phyloP scores from a whole-genome alignment of 148 eudicot species.

The Vaccinium darrowii region DNA sequence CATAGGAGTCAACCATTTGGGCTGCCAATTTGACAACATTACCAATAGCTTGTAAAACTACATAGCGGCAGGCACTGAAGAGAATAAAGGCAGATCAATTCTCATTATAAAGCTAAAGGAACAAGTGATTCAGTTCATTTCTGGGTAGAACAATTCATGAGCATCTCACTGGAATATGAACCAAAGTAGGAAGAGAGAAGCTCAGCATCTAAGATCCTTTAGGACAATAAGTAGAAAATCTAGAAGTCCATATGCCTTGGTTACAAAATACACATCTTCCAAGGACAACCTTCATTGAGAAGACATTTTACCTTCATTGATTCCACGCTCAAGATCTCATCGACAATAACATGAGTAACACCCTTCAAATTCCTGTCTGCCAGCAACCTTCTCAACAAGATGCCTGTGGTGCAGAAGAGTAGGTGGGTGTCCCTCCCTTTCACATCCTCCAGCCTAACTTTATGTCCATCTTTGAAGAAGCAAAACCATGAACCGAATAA shows the following conservation, averaged over 20 bases:
- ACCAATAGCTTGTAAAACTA: neutral
- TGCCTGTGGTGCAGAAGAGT: slow-evolving; percentile 96
- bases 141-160: neutral
- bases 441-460: slow-evolving; percentile 95
- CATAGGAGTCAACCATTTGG: neutral
- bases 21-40: neutral
- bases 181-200: slow-evolving; percentile 89
- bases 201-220: slow-evolving; percentile 86
- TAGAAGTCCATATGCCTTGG: slow-evolving; percentile 28
- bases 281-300: slow-evolving; percentile 10
- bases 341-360: slow-evolving; percentile 90
- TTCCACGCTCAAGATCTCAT: slow-evolving; percentile 99
- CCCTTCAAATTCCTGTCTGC: slow-evolving; percentile 88
- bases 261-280: slow-evolving; percentile 18
- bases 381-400: slow-evolving; percentile 84
- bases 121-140: neutral
- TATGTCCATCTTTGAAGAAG: slow-evolving; percentile 76
- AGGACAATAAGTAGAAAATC: slow-evolving; percentile 95
- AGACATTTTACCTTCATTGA: slow-evolving; percentile 79
- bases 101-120: neutral
- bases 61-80: neutral
- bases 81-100: neutral
- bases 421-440: slow-evolving; percentile 95
- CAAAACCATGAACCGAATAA: slow-evolving; percentile 31
- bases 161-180: slow-evolving; percentile 69